Evolutionary conservation across 2,329 filamentous ascomycete species (phyloP), one percentile per base, ranked within the genome.

Genomic region (Fusarium dimerum): DNA sequence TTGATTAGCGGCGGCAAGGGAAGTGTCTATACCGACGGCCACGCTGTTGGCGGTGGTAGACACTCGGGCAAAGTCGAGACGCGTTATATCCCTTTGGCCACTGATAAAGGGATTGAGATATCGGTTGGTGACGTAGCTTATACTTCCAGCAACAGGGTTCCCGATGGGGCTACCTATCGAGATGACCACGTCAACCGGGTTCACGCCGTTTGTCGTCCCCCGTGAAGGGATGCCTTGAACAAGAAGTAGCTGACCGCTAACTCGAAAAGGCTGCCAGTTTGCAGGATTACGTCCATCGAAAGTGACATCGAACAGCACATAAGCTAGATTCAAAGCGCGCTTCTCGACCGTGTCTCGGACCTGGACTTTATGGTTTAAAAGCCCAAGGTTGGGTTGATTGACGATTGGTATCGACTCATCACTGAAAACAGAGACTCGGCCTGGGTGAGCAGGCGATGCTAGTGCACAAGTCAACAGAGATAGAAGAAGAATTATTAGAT

Each of bases 101-200:
- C 51, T 29, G 15, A 53, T 39, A 43, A 50, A 53, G 13, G 40
- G 39, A n/a, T 50, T 53, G 38, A 53, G 51, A 13, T 53, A 53
- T 20, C 46, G 30, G 32, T 53, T 53, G 32, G 47, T 53, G 10
- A 49, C 43, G 26, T 53, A 53, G 32, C 47, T 39, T 20, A 53
- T 53, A 40, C 51, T 53, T 26, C 51, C 51, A 10, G 51, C 51
- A 8, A 50, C n/a, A 5, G 51, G 51, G 10, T 39, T 53, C 17
- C 32, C 30, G 39, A n/a, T 16, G 6, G 51, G 51, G 10, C 30
- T 53, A 40, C 51, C 51, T 16, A 53, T 53, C 3, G 11, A 18
- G 32, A 53, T 53, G 11, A 50, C 47, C 16, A 53, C 47, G 30
- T 53, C 51, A 15, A 46, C 47, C n/a, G 51, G 51, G 42, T 53